Percentiles rank a stretch among this genome's conserved stretches.
phyloP scores from a whole-genome alignment of 2,329 filamentous ascomycete species.

The Lachnum nothofagi region DNA sequence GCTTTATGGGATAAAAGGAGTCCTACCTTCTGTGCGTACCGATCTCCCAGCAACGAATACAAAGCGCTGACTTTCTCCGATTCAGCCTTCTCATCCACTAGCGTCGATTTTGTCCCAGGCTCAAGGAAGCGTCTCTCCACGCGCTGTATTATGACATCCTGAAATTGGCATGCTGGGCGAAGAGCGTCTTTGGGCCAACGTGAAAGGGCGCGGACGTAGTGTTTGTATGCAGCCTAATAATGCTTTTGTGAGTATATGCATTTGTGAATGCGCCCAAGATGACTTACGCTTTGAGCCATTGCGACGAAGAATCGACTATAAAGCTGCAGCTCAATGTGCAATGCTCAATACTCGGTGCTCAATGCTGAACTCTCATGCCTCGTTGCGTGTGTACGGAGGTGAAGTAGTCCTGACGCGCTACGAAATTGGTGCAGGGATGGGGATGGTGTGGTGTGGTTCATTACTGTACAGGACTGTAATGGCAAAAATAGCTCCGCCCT shows the following conservation, averaged over 20 bases:
- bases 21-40: slow-evolving; percentile 51
- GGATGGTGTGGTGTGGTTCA: too few species aligned
- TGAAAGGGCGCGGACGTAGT: slow-evolving; percentile 47
- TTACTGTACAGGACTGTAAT: too few species aligned
- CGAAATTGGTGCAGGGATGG: too few species aligned
- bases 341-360: too few species aligned
- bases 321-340: too few species aligned
- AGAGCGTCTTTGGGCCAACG: slow-evolving; percentile 61
- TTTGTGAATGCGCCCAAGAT: neutral
- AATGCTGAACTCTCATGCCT: too few species aligned
- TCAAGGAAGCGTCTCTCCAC: slow-evolving; percentile 34
- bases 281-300: slow-evolving; percentile 32
- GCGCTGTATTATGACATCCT: slow-evolving; percentile 47
- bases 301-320: too few species aligned
- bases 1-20: neutral
- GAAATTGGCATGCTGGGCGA: slow-evolving; percentile 58
- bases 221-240: slow-evolving; percentile 42
- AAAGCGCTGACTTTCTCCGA: slow-evolving; percentile 55
- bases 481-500: too few species aligned
- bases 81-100: slow-evolving; percentile 42
- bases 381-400: too few species aligned
- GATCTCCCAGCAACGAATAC: slow-evolving; percentile 54
- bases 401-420: too few species aligned
- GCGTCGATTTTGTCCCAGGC: neutral
- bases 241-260: neutral